Evolutionary conservation across 1,284 basidiomycete genomes (phyloP), one percentile per base, ranked within the genome.

Genomic region (Cryptococcus wingfieldii): DNA sequence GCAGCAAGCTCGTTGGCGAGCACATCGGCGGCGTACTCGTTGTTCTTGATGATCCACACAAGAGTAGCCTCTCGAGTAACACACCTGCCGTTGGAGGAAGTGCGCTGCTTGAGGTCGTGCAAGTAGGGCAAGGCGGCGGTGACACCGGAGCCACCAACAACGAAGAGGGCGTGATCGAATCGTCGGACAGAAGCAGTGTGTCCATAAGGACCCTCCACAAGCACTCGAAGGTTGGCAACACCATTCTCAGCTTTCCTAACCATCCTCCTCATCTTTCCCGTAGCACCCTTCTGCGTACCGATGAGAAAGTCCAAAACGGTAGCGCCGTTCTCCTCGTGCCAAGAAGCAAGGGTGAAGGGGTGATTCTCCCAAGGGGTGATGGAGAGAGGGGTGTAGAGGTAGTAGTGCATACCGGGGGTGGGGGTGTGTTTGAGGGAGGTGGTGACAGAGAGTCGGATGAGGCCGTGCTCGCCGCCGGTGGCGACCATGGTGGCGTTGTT

Each of bases 151-250:
- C 69, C 69, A 6, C 69, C 69, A 1, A 67, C 67, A 23, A 68
- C 41, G 14, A 70, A 53, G 9, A 66, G 47, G 34, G 66, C 50
- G 46, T 59, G 51, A 27, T 69, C 67, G 42, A 54, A 72, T 18
- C 42, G 50, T 2, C 62, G 50, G 2, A 72, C 41, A 1, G 58
- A 56, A 23, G 61, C 47, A 10, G 51, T 28, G 23, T 54, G 54
- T 10, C 71, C 71, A 50, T 72, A 72, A 3, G 71, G 69, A 7
- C 71, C 71, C 50, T 72, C 71, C 2, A 69, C 53, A 6, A 71
- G 55, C 12, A 70, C 62, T 38, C 52, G 41, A 1, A 25, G 45
- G 6, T 46, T 27, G 2, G 52, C 41, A 13, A 34, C 25, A 27
- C 38, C 19, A 47, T 14, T 25, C 34, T 49, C 13, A 12, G 54